Base-by-base conservation (phyloP, 441 rosid species). In the Eutrema salsugineum region DNA sequence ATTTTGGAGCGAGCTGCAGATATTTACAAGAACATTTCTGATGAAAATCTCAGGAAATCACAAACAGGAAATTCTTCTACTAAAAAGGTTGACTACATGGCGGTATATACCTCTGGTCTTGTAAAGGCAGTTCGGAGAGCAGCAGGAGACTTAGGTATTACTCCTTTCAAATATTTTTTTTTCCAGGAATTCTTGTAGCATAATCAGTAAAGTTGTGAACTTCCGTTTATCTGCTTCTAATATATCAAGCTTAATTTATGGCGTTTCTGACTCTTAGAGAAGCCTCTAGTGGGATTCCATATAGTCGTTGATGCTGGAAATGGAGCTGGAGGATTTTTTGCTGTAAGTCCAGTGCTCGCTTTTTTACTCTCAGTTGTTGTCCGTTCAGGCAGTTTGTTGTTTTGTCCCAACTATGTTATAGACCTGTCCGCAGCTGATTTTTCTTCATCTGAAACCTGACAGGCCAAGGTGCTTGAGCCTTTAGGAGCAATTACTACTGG, bases 281-380 rank as follows among this genome's bases (percentile, higher is more conserved):
- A 88, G 82, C 99, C 99, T 39, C 78, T 95, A 83, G 97, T 88
- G 78, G 99, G 98, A 53, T 95, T 95, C 85, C 99, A 91, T 73
- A 83, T 93, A 50, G 84, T 95, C 80, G 99, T 95, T 65, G 99
- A 95, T 83, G 99, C 99, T 22, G 99, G 99, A 83, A 93, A 95
- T 83, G 99, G 99, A 78, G 97, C 98, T 39, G 99, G 98, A 79
- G 99, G 99, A 24, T 95, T 91, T 84, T 95, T 95, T 60, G 91
- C 98, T 16, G 98, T 95, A 82, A 91, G 98, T 66, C 35, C 8
- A 33, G 12, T 71, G 48, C 65, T 63, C 5, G 1, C 0, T 19
- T 46, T 62, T 17, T 32, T 14, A 24, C 39, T 50, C 44, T 51
- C 55, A 42, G 50, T 39, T 39, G 16, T 50, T 8, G 5, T 16